These are phyloP conservation scores for Trametes coccinea DNA, from an alignment of 768 basidiomycete species.

Conservation along the genomic window DNA sequence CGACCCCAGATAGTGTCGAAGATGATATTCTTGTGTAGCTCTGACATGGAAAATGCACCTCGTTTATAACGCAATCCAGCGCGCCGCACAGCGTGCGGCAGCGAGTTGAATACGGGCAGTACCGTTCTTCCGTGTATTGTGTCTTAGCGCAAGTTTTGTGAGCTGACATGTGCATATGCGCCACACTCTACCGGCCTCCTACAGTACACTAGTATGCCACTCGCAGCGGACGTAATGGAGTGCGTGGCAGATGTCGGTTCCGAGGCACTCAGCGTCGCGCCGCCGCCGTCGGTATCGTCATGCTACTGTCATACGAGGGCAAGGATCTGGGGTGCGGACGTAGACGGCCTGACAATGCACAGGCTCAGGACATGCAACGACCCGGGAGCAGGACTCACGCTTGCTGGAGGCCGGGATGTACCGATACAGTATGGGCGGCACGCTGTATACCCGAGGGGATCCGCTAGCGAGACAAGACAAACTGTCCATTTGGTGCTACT, in stretches of 20 bases:
- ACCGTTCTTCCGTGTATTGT: background rate
- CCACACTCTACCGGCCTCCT: too few species aligned
- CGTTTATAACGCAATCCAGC: background rate
- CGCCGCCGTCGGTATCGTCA: background rate
- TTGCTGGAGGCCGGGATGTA: too few species aligned
- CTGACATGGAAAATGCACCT: background rate
- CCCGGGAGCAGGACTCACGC: too few species aligned
- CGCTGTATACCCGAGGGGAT: too few species aligned
- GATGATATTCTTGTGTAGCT: background rate
- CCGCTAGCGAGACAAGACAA: too few species aligned
- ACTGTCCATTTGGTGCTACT: too few species aligned
- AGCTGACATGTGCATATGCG: too few species aligned
- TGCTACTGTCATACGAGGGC: background rate
- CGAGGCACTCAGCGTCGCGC: conserved; percentile 2
- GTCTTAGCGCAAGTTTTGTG: too few species aligned
- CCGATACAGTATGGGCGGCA: too few species aligned
- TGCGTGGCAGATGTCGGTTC: background rate
- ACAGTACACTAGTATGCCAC: too few species aligned
- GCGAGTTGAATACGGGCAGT: background rate
- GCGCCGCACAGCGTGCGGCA: background rate
- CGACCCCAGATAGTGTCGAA: too few species aligned
- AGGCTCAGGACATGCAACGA: too few species aligned
- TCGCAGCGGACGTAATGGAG: background rate
- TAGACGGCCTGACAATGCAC: background rate
- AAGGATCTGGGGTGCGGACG: background rate